phyloP scores from a whole-genome alignment of 805 yeast genomes.

The Kodamaea jinghongensis region DNA sequence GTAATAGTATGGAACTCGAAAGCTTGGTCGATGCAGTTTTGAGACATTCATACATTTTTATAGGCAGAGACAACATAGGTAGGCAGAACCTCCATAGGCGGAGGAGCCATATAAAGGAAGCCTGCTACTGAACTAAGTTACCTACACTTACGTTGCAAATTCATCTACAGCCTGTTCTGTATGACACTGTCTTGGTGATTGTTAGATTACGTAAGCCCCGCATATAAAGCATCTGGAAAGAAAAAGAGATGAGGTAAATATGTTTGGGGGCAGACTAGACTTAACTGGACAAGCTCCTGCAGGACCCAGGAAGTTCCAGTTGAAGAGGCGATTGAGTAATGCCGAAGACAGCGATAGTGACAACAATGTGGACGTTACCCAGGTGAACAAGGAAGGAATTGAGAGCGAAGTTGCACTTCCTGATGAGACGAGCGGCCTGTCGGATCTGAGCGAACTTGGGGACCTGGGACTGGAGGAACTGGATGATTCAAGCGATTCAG shows the following conservation, averaged over 20 bases:
- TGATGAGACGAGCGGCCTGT: not conserved
- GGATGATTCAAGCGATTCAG: not conserved
- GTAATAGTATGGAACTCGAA: too few species aligned
- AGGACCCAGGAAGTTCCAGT: conserved; percentile 8
- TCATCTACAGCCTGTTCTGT: too few species aligned
- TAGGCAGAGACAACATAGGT: too few species aligned
- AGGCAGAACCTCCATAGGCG: too few species aligned
- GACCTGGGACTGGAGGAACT: not conserved
- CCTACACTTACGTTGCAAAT: too few species aligned
- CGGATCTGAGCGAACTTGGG: not conserved
- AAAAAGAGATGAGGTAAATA: conserved; percentile 17
- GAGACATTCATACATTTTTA: too few species aligned
- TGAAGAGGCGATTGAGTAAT: conserved; percentile 17
- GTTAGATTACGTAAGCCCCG: too few species aligned
- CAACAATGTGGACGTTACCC: conserved; percentile 13
- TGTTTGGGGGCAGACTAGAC: conserved; percentile 63
- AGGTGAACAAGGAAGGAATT: conserved; percentile 15
- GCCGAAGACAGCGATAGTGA: conserved; percentile 12
- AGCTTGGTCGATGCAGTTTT: too few species aligned
- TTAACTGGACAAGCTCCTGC: conserved; percentile 7
- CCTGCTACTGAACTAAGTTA: too few species aligned
- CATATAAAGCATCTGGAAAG: not conserved
- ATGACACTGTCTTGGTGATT: too few species aligned
- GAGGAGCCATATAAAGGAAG: too few species aligned
- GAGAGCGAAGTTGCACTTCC: not conserved